Conservation (phyloP, 805 yeast genomes). For the Barnettozyma vustinii region DNA sequence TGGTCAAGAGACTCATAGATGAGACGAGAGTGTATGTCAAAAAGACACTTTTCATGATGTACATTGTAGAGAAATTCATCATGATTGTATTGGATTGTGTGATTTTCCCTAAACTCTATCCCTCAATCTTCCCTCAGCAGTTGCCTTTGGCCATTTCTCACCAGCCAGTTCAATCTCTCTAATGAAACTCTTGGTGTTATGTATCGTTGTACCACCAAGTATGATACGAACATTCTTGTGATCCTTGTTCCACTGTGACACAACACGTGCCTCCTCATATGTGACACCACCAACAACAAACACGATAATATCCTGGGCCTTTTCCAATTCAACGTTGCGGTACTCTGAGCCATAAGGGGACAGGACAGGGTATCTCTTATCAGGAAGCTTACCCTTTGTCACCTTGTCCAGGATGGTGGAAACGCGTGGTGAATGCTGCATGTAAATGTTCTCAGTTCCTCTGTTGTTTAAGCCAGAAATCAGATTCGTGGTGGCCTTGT, state of each 20-base stretch:
- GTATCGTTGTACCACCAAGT: slow-evolving; percentile 74
- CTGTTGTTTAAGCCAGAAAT: slow-evolving; percentile 32
- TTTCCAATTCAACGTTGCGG: slow-evolving; percentile 24
- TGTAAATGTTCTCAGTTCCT: slow-evolving; percentile 64
- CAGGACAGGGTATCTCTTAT: slow-evolving; percentile 39
- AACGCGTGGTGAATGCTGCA: slow-evolving; percentile 85
- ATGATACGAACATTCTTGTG: slow-evolving; percentile 55
- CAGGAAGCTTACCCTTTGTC: slow-evolving; percentile 30
- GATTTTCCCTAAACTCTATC: slow-evolving; percentile 4
- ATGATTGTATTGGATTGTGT: background rate
- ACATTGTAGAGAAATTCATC: background rate
- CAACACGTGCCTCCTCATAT: slow-evolving; percentile 83
- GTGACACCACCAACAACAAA: slow-evolving; percentile 87
- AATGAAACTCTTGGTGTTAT: slow-evolving; percentile 37
- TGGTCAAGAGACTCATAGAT: slow-evolving; percentile 24
- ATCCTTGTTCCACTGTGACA: slow-evolving; percentile 61
- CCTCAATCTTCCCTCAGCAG: slow-evolving; percentile 11
- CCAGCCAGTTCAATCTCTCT: slow-evolving; percentile 32
- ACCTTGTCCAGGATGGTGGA: slow-evolving; percentile 33
- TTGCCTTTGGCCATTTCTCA: slow-evolving; percentile 30
- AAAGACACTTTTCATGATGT: background rate
- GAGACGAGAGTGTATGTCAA: background rate
- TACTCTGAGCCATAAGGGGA: slow-evolving; percentile 26
- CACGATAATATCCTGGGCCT: slow-evolving; percentile 61
- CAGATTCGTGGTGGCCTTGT: slow-evolving; percentile 24